These are phyloP conservation scores for Grigorovia jiainica DNA, from an alignment of 805 yeast species.

Conservation along the genomic window DNA sequence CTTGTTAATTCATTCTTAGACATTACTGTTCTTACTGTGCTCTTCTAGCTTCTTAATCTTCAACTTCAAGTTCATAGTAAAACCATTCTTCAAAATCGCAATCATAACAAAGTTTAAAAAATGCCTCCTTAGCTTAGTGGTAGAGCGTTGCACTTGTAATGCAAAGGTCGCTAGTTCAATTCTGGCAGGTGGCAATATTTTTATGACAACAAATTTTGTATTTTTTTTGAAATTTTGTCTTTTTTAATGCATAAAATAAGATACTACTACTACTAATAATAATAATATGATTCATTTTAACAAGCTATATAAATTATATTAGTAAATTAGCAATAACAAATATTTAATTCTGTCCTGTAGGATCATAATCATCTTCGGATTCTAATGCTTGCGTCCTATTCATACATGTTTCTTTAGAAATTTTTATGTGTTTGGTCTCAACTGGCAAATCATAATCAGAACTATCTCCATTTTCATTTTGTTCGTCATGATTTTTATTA, in stretches of 20 bases:
- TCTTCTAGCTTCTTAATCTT: too few relatives aligned
- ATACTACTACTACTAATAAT: too few relatives aligned
- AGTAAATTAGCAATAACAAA: too few relatives aligned
- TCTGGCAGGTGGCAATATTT: conserved; percentile 78
- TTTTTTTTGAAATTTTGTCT: background rate
- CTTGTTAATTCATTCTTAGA: too few relatives aligned
- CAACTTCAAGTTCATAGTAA: too few relatives aligned
- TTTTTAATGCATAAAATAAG: too few relatives aligned
- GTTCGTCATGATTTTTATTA: background rate
- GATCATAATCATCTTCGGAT: conserved; percentile 8
- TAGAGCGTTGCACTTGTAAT: conserved; percentile 99
- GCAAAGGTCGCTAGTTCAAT: conserved; percentile 95
- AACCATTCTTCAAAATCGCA: too few relatives aligned
- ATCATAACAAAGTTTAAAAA: too few relatives aligned
- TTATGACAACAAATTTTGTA: background rate
- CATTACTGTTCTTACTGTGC: too few relatives aligned
- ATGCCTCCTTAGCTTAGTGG: conserved; percentile 98
- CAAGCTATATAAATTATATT: background rate
- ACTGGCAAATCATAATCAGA: conserved; percentile 5
- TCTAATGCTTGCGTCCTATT: background rate
- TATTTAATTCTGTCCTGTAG: conserved; percentile 1
- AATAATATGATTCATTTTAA: too few relatives aligned
- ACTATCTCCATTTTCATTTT: background rate
- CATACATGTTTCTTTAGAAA: background rate
- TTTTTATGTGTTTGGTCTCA: background rate